These are phyloP conservation scores for Chaetothyriales sp. DNA, from an alignment of 2,329 filamentous ascomycete genomes.

Conservation along the genomic window DNA sequence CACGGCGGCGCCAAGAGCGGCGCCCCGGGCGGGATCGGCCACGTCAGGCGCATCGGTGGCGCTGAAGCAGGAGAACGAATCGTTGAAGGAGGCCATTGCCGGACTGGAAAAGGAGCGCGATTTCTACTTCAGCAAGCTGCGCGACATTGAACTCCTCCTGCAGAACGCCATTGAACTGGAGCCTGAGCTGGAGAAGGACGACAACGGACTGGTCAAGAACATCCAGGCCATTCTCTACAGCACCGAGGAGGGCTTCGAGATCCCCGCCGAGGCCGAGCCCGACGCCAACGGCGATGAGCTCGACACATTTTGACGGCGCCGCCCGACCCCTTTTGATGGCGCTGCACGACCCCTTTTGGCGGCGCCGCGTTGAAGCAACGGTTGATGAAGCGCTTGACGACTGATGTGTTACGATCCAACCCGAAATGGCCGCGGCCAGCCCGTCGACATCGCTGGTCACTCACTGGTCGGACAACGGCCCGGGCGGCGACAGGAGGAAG, in stretches of 20 bases:
- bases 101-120: conserved; percentile 92
- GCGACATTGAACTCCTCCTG: conserved; percentile 89
- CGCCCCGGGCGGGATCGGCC: conserved; percentile 24
- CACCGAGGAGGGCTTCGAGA: conserved; percentile 77
- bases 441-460: neutral
- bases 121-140: conserved; percentile 97
- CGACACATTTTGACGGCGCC: conserved; percentile 24
- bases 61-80: conserved; percentile 70
- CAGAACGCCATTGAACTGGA: conserved; percentile 89
- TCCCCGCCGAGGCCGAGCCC: conserved; percentile 62
- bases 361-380: neutral
- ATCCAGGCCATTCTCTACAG: conserved; percentile 96
- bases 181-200: conserved; percentile 85
- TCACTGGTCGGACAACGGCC: neutral
- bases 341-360: neutral
- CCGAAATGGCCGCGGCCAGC: neutral
- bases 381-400: neutral
- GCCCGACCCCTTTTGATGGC: neutral
- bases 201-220: conserved; percentile 81
- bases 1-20: conserved; percentile 31
- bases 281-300: conserved; percentile 36
- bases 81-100: conserved; percentile 86
- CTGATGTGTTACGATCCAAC: neutral
- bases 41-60: conserved; percentile 38
- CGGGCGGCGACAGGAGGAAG: neutral